Percentiles rank a stretch among this genome's conserved stretches.
Evolutionary conservation across 1,139 yeast species (phyloP).

Genomic region (Kurtzmaniella quercitrusa): DNA sequence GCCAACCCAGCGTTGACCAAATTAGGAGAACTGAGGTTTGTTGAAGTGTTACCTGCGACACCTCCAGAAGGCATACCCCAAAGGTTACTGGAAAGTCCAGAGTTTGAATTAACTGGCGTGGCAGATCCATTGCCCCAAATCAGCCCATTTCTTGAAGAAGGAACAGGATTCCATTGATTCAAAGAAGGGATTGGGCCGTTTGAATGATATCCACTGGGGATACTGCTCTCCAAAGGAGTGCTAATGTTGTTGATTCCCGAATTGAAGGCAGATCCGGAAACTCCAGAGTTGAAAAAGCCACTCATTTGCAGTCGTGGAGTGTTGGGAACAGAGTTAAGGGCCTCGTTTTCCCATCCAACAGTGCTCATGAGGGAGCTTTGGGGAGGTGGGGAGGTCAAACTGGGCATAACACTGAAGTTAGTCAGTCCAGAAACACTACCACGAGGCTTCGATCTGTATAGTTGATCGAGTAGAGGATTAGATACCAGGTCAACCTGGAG

Average conservation of each 20-base stretch:
- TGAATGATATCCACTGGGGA: neutral
- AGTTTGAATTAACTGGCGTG: neutral
- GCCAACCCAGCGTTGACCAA: neutral
- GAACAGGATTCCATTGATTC: conserved; percentile 17
- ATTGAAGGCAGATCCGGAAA: neutral
- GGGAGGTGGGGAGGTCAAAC: conserved; percentile 1
- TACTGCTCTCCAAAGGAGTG: neutral
- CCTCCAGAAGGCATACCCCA: neutral
- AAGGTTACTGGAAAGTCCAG: neutral
- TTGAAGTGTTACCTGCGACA: neutral
- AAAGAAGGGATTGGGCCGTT: neutral
- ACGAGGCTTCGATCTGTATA: conserved; percentile 30
- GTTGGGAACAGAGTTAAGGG: neutral
- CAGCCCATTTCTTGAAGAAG: conserved; percentile 23
- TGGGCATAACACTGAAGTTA: neutral
- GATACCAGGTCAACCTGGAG: conserved; percentile 14
- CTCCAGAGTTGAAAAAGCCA: conserved; percentile 1
- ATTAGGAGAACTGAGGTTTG: neutral
- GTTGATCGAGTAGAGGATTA: conserved; percentile 31
- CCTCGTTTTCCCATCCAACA: conserved; percentile 1
- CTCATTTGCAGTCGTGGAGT: neutral
- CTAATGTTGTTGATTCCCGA: neutral
- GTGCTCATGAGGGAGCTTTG: neutral
- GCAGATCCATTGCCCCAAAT: conserved; percentile 24
- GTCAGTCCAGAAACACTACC: conserved; percentile 12